Percentiles rank a stretch among this genome's conserved stretches.
phyloP scores from a whole-genome alignment of 805 yeast species.

The Starmera amethionina region DNA sequence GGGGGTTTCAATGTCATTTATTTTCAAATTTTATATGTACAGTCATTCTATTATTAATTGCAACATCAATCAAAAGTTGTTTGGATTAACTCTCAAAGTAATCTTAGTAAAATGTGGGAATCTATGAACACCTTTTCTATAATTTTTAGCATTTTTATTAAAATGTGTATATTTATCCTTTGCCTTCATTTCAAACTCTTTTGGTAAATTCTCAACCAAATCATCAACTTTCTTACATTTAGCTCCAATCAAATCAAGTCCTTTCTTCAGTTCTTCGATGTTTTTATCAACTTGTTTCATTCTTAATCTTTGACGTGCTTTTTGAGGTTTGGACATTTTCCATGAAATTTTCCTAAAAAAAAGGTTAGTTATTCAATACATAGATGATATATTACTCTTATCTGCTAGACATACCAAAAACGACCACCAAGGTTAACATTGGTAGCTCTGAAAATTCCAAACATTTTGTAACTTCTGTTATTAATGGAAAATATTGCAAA shows the following conservation, averaged over 20 bases:
- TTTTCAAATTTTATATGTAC: neutral
- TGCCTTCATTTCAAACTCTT: conserved; percentile 70
- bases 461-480: conserved; percentile 27
- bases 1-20: neutral
- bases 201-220: conserved; percentile 50
- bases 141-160: conserved; percentile 60
- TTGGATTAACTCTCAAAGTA: conserved; percentile 73
- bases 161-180: conserved; percentile 83
- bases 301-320: conserved; percentile 76
- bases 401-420: conserved; percentile 49
- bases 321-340: conserved; percentile 72
- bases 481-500: too few species aligned
- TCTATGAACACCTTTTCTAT: conserved; percentile 81
- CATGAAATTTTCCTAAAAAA: conserved; percentile 56
- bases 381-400: too few species aligned
- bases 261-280: conserved; percentile 52
- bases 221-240: conserved; percentile 23
- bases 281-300: conserved; percentile 74
- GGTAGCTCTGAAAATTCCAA: conserved; percentile 65
- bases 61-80: conserved; percentile 10
- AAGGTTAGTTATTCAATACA: neutral
- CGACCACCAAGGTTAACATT: conserved; percentile 57
- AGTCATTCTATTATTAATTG: neutral
- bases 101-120: conserved; percentile 89
- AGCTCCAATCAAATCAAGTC: conserved; percentile 27